Evolutionary conservation across 345 rosid species (phyloP).

Genomic region (Dipteronia dyeriana): DNA sequence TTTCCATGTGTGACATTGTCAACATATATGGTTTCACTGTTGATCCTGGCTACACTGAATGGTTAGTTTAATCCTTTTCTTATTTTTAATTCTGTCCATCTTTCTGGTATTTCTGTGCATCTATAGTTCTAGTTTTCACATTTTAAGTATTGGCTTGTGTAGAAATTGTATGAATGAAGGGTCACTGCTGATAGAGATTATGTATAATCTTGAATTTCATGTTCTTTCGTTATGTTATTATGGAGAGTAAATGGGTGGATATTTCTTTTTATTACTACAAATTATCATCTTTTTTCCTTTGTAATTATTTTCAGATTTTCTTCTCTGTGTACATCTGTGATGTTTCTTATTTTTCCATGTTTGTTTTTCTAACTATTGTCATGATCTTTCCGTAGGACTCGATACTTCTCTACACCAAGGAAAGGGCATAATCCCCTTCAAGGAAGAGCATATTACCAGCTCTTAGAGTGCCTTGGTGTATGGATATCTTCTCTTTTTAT

Average conservation of each 20-base stretch:
- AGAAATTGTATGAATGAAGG: background rate
- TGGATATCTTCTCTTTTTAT: constrained; percentile 12
- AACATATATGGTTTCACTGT: constrained; percentile 96
- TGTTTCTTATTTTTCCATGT: background rate
- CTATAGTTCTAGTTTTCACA: background rate
- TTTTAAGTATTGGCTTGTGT: background rate
- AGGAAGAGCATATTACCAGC: constrained; percentile 97
- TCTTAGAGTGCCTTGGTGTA: constrained; percentile 98
- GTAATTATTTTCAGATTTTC: background rate
- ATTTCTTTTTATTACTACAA: background rate
- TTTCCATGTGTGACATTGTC: constrained; percentile 93
- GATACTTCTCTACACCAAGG: constrained; percentile 89
- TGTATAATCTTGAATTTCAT: no score
- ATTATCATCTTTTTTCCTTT: background rate
- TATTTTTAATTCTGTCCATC: constrained; percentile 2
- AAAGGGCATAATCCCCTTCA: constrained; percentile 99
- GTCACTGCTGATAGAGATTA: constrained; percentile 3
- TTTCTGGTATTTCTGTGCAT: background rate
- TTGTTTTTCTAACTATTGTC: constrained; percentile 12
- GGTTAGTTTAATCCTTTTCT: constrained; percentile 45
- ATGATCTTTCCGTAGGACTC: constrained; percentile 55
- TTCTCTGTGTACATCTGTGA: background rate
- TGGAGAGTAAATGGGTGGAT: background rate
- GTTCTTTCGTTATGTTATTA: constrained; percentile 1
- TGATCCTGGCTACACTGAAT: constrained; percentile 98